A percentile compares a stretch with the other conserved stretches of the same genome.
Evolutionary conservation across 768 basidiomycete species (phyloP).

Genomic region (Rubroboletus satanas): DNA sequence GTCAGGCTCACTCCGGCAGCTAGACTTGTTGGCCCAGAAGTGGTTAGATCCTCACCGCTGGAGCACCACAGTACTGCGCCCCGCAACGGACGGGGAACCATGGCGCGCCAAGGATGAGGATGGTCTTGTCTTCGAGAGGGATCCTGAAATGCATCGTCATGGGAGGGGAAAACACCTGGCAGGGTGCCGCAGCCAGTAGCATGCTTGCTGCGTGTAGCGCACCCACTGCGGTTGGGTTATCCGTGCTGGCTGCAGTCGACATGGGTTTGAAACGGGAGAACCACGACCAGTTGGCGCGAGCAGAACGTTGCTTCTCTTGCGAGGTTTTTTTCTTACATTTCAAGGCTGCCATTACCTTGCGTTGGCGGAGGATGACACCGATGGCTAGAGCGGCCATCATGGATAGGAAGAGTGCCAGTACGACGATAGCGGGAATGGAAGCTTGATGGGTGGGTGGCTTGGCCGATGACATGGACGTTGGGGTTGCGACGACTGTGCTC

Average conservation of each 20-base stretch:
- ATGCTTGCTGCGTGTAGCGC: constrained; percentile 22
- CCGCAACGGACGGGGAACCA: constrained; percentile 3
- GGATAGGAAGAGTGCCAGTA: constrained; percentile 13
- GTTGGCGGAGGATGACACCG: constrained; percentile 21
- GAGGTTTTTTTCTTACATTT: background rate
- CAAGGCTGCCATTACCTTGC: background rate
- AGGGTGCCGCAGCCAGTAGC: constrained; percentile 26
- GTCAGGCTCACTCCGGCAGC: background rate
- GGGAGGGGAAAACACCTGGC: constrained; percentile 17
- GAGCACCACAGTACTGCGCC: constrained; percentile 5
- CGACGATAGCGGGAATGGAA: constrained; percentile 21
- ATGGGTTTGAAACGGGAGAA: background rate
- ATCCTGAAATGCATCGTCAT: constrained; percentile 22
- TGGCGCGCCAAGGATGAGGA: constrained; percentile 22
- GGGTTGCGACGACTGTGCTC: background rate
- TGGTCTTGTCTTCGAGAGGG: constrained; percentile 17
- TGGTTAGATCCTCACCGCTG: background rate
- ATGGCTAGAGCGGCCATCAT: constrained; percentile 20
- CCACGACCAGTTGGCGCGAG: background rate
- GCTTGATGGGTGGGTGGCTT: constrained; percentile 1
- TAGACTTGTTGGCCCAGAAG: background rate
- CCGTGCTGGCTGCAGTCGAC: background rate
- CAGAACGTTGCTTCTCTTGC: background rate
- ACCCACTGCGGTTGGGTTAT: constrained; percentile 15
- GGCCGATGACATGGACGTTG: background rate